Percentiles rank a stretch among this genome's conserved stretches.
Conservation (phyloP, 2,329 filamentous ascomycete genomes). For the Ophiobolus disseminans region DNA sequence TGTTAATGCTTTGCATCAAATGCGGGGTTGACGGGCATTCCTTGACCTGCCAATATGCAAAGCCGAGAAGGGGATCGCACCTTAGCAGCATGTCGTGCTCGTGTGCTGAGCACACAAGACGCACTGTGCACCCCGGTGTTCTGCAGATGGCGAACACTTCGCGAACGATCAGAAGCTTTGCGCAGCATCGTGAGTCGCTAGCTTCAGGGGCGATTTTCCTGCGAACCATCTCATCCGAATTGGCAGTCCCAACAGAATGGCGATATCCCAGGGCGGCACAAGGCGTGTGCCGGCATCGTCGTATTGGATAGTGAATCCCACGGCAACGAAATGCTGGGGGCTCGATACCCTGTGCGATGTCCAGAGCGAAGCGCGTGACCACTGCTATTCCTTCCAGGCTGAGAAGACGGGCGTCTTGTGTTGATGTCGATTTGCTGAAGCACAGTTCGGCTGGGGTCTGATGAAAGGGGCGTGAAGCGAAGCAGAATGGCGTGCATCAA, state of each 20-base stretch:
- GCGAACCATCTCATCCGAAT: background rate
- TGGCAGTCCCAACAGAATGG: constrained; percentile 15
- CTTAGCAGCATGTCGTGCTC: constrained; percentile 31
- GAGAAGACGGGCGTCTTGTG: constrained; percentile 24
- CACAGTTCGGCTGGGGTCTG: constrained; percentile 32
- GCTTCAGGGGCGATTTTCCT: constrained; percentile 29
- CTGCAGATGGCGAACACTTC: constrained; percentile 10
- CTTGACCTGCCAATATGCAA: constrained; percentile 23
- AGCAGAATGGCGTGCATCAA: constrained; percentile 48
- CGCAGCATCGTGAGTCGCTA: constrained; percentile 25
- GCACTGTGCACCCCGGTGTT: constrained; percentile 22
- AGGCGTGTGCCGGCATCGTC: constrained; percentile 26
- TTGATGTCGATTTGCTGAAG: constrained; percentile 23
- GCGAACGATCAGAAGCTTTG: constrained; percentile 12
- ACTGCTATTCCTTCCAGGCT: constrained; percentile 27
- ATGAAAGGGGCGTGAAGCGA: constrained; percentile 44
- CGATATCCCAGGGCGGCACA: constrained; percentile 20
- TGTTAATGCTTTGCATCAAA: constrained; percentile 37
- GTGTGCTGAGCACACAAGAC: constrained; percentile 25
- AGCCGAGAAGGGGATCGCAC: constrained; percentile 18
- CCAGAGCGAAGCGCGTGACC: constrained; percentile 41
- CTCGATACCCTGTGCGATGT: constrained; percentile 32
- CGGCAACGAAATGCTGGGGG: constrained; percentile 25
- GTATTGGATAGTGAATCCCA: constrained; percentile 15
- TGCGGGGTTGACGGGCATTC: constrained; percentile 45